Base-by-base conservation (phyloP, 208 protist genomes). In the Acanthamoeba royreba region DNA sequence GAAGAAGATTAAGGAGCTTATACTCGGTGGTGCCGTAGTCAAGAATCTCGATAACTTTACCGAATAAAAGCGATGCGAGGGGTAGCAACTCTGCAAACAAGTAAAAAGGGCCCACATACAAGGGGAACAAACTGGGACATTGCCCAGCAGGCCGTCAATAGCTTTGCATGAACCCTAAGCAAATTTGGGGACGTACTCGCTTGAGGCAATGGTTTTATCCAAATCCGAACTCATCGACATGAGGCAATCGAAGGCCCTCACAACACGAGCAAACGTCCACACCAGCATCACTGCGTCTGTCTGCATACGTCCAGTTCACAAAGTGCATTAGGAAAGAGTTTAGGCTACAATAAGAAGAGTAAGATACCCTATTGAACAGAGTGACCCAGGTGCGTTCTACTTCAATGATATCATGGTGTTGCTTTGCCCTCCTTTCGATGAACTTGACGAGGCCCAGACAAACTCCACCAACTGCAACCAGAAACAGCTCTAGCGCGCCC, bases 1-100 rank as follows among this genome's bases (percentile, higher is more conserved):
- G 66, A 0, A 77, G 79, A 35, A 87, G 46, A n/a, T 87, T 52
- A 35, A 87, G 49, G 22, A 87, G 79, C 40, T 87, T 87, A 45
- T 87, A 87, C 33, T 87, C 79, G 43, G 79, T 87, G 79, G 79
- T 87, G 43, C 79, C 79, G 49, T 87, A 61, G 49, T 87, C 79
- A 5, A 87, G 79, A 11, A 35, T 87, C 45, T 87, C 79, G 49
- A 87, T 87, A 25, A 87, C 49, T n/a, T 87, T 87, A 19, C 79
- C 79, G 28, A 87, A 87, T 31, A 87, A 15, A 19, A 87, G 79
- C 79, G 79, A 87, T 8, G 79, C 17, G 31, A 87, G 43, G 15
- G 79, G 79, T 19, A 87, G 9, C 46, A 87, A 5, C 45, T 87
- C 79, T 28, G 79, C 79, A 35, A 87, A 87, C 25, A 87, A 9